Evolutionary conservation across 345 rosid genomes (phyloP), one percentile per base, ranked within the genome.

Genomic region (Linum usitatissimum): DNA sequence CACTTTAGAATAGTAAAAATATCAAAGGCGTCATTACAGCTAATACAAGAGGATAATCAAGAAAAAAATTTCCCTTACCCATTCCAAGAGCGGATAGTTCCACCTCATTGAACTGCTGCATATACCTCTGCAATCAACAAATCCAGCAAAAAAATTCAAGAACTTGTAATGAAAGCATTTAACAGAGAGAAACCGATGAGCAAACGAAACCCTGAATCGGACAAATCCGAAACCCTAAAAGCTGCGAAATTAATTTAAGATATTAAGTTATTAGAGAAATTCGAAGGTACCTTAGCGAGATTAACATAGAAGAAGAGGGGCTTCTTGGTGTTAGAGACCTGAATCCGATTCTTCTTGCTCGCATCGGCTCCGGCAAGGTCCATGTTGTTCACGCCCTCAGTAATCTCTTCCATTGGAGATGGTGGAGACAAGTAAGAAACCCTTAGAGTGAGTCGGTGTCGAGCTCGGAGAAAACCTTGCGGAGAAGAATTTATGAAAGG

Each of bases 31-130:
- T 34, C 38, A 5, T 34, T 34, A 34, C 8, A 34, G 6, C 38
- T 4, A 34, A 34, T 34, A 34, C 38, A 34, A 4, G 38, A 34
- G 38, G 38, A 34, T 7, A 34, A 7, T n/a, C n/a, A n/a, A n/a
- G n/a, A n/a, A n/a, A n/a, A n/a, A n/a, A n/a, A n/a, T n/a, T n/a
- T 34, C 38, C 38, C 8, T 34, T 90, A 90, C 97, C 97, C 97
- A 91, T 91, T 71, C 97, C 97, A 6, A 91, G 93, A 3, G 97
- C 97, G 56, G 97, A 91, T 14, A 91, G 84, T 73, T 91, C 96
- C 31, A 91, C 96, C 73, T 87, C 96, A 38, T 71, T 68, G 85
- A 80, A 72, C 68, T 88, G 97, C 77, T 91, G 97, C 97, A 91
- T 88, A 65, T 84, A 88, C 74, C 96, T 86, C 96, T 90, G 87